Percentiles rank a stretch among this genome's conserved stretches.
Conservation (phyloP, 305 asterid genomes). For the Plantago coronopus region DNA sequence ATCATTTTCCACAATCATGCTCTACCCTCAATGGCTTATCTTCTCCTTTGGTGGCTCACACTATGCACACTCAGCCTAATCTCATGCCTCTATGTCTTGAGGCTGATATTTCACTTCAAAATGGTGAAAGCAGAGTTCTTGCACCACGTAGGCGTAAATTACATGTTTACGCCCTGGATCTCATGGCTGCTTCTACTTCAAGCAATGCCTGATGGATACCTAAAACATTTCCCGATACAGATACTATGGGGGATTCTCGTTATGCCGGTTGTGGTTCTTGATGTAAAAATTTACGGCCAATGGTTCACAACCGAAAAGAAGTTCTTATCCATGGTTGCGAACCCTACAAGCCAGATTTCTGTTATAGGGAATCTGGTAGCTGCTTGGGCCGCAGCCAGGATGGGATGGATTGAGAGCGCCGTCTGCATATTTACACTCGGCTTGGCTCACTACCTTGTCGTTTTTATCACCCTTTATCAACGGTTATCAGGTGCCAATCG, state of each 20-base stretch:
- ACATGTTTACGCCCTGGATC: conserved; percentile 52
- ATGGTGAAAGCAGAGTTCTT: conserved; percentile 35
- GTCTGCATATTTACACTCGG: conserved; percentile 41
- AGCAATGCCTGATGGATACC: conserved; percentile 20
- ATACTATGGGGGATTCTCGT: conserved; percentile 26
- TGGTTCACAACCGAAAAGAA: conserved; percentile 50
- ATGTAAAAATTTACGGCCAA: conserved; percentile 46
- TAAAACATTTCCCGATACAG: background rate
- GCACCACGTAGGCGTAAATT: conserved; percentile 39
- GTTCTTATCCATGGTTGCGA: conserved; percentile 43
- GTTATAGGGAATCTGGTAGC: conserved; percentile 45
- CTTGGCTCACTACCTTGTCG: conserved; percentile 39
- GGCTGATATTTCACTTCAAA: conserved; percentile 30
- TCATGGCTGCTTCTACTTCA: conserved; percentile 48
- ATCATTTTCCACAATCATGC: conserved; percentile 17
- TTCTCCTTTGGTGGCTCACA: conserved; percentile 41
- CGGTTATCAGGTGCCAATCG: conserved; percentile 31
- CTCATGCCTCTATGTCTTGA: conserved; percentile 35
- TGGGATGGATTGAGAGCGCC: conserved; percentile 46
- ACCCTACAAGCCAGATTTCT: conserved; percentile 49
- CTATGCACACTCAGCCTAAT: conserved; percentile 29
- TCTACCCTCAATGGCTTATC: conserved; percentile 30
- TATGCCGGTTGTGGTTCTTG: conserved; percentile 34
- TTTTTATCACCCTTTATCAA: conserved; percentile 51
- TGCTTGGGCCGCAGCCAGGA: conserved; percentile 38